Evolutionary conservation across 768 basidiomycete genomes (phyloP).

Genomic region (Coprinopsis strossmayeri): DNA sequence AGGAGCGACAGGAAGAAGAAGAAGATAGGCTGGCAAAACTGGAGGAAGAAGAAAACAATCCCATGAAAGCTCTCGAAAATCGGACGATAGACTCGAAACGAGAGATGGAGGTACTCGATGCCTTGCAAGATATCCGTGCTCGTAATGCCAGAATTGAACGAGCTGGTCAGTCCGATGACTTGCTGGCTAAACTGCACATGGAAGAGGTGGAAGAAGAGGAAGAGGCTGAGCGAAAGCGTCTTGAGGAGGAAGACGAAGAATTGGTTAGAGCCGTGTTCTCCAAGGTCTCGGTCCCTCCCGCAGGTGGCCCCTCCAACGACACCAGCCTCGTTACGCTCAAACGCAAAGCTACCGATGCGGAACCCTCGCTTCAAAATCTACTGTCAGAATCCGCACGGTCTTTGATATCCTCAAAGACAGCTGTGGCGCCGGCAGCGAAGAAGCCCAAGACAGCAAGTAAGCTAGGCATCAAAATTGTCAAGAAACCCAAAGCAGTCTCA

Average conservation of each 20-base stretch:
- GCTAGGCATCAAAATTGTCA: constrained; percentile 72
- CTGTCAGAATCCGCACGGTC: constrained; percentile 59
- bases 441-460: constrained; percentile 56
- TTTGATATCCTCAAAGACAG: constrained; percentile 46
- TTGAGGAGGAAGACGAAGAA: constrained; percentile 91
- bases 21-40: constrained; percentile 80
- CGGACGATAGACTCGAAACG: constrained; percentile 88
- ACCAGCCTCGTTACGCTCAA: constrained; percentile 62
- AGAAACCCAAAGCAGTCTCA: constrained; percentile 29
- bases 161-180: constrained; percentile 66
- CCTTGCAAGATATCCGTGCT: constrained; percentile 86
- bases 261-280: constrained; percentile 85
- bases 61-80: constrained; percentile 96
- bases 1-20: constrained; percentile 70
- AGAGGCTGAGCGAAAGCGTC: constrained; percentile 57
- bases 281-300: constrained; percentile 46
- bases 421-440: constrained; percentile 36
- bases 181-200: constrained; percentile 52
- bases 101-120: constrained; percentile 98
- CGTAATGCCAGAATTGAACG: constrained; percentile 86
- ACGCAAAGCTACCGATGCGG: constrained; percentile 83
- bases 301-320: constrained; percentile 11
- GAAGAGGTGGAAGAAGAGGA: constrained; percentile 77
- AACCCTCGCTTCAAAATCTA: constrained; percentile 64
- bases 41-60: constrained; percentile 92